These are phyloP conservation scores for Aspergillaceae sp. DNA, from an alignment of 2,329 filamentous ascomycete species.

Conservation along the genomic window DNA sequence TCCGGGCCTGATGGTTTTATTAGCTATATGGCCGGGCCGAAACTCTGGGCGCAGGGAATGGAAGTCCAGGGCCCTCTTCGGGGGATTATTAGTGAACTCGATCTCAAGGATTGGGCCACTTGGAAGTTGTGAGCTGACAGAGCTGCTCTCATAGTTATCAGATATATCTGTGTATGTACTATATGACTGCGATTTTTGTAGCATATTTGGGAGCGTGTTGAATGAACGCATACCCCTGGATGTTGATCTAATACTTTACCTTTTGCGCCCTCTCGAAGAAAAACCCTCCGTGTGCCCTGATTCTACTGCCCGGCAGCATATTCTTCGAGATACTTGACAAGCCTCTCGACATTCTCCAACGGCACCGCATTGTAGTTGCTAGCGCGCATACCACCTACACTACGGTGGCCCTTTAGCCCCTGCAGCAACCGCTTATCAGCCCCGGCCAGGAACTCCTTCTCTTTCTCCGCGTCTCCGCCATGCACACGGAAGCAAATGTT, in stretches of 20 bases:
- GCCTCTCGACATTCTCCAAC: conserved; percentile 36
- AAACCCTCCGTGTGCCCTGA: neutral
- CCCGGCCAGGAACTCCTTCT: conserved; percentile 71
- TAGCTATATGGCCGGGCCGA: conserved; percentile 67
- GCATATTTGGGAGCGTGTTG: conserved; percentile 1
- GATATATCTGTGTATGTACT: neutral
- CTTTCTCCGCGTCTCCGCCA: conserved; percentile 57
- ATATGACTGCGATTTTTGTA: conserved; percentile 1
- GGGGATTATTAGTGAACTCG: conserved; percentile 57
- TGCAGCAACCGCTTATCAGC: conserved; percentile 60
- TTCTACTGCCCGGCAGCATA: conserved; percentile 35
- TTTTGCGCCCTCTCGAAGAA: neutral
- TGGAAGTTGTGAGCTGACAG: conserved; percentile 44
- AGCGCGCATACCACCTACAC: conserved; percentile 74
- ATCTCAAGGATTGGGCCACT: conserved; percentile 49
- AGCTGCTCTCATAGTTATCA: neutral
- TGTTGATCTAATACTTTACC: neutral
- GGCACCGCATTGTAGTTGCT: conserved; percentile 85
- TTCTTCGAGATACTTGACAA: conserved; percentile 40
- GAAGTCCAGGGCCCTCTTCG: conserved; percentile 68
- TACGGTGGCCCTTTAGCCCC: conserved; percentile 82
- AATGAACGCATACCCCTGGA: neutral
- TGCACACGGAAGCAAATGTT: conserved; percentile 85
- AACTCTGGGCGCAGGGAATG: conserved; percentile 61
- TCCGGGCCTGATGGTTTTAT: conserved; percentile 91